Percentiles rank a stretch among this genome's conserved stretches.
Conservation (phyloP, 192 early-diverging fungal species). For the Entomortierella lignicola region DNA sequence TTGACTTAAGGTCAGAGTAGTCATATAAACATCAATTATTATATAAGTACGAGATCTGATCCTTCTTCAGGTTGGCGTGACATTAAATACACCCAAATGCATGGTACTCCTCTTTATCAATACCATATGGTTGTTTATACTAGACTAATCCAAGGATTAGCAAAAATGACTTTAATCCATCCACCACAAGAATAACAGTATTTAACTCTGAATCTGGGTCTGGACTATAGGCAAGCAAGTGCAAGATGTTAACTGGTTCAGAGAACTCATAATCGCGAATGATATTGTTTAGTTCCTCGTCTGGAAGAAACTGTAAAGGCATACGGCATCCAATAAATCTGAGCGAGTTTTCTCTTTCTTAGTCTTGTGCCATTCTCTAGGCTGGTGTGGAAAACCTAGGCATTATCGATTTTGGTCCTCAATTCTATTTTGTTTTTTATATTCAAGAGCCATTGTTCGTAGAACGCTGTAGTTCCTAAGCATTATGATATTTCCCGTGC, state of each 20-base stretch:
- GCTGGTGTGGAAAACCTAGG: constrained; percentile 51
- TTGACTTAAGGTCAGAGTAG: constrained; percentile 21
- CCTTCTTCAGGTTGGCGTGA: constrained; percentile 6
- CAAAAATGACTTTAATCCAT: constrained; percentile 46
- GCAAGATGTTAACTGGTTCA: constrained; percentile 28
- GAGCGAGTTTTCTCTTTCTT: constrained; percentile 8
- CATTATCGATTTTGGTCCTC: neutral
- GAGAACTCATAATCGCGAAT: constrained; percentile 25
- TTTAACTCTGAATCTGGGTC: constrained; percentile 20
- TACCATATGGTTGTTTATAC: constrained; percentile 9
- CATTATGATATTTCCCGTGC: no score
- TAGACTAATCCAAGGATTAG: constrained; percentile 30
- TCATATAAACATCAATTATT: constrained; percentile 25
- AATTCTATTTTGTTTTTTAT: constrained; percentile 2
- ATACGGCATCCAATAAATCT: constrained; percentile 38
- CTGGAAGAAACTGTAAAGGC: constrained; percentile 40
- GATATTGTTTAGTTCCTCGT: constrained; percentile 17
- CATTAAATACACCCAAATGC: constrained; percentile 52
- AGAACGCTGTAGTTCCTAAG: no score
- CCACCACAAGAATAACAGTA: constrained; percentile 45
- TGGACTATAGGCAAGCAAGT: constrained; percentile 16
- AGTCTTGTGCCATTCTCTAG: constrained; percentile 39
- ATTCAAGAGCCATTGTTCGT: neutral
- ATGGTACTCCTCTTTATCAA: constrained; percentile 2
- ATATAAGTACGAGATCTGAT: constrained; percentile 37